A percentile compares a stretch with the other conserved stretches of the same genome.
phyloP scores from a whole-genome alignment of 176 grass and related monocot species.

The Avena sativa region DNA sequence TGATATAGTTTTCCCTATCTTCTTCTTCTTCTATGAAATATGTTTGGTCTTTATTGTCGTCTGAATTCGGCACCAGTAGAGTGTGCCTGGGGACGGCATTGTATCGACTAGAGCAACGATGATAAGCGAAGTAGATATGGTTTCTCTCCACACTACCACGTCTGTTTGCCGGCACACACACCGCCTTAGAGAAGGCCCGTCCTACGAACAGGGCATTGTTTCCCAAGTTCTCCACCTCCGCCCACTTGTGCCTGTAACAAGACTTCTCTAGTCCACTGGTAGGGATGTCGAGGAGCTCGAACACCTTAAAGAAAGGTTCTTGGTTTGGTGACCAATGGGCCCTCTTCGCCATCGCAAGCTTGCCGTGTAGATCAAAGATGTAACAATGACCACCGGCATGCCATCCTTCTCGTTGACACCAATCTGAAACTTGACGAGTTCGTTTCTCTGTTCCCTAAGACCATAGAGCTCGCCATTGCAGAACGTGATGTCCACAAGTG shows the following conservation, averaged over 20 bases:
- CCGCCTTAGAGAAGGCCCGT: not conserved
- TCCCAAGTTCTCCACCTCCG: not conserved
- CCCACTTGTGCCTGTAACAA: not conserved
- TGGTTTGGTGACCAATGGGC: not conserved
- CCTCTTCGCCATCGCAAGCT: not conserved
- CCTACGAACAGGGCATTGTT: not conserved
- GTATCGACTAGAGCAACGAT: not conserved
- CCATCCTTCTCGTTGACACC: not conserved
- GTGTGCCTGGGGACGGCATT: too few species aligned
- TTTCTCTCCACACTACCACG: not conserved
- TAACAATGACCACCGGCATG: not conserved
- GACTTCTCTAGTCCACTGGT: too few species aligned
- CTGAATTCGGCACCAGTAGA: not conserved
- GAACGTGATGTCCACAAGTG: not conserved
- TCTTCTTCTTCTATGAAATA: not conserved
- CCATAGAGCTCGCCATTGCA: not conserved
- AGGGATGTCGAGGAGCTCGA: not conserved
- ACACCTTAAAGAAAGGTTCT: constrained; percentile 2
- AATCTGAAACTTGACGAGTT: not conserved
- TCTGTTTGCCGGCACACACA: not conserved
- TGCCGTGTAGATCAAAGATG: not conserved
- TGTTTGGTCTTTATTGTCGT: not conserved
- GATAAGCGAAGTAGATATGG: not conserved
- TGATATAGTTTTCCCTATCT: not conserved
- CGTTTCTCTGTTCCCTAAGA: not conserved